Base-by-base conservation (phyloP, 2,329 filamentous ascomycete species). In the Sporothrix globosa region DNA sequence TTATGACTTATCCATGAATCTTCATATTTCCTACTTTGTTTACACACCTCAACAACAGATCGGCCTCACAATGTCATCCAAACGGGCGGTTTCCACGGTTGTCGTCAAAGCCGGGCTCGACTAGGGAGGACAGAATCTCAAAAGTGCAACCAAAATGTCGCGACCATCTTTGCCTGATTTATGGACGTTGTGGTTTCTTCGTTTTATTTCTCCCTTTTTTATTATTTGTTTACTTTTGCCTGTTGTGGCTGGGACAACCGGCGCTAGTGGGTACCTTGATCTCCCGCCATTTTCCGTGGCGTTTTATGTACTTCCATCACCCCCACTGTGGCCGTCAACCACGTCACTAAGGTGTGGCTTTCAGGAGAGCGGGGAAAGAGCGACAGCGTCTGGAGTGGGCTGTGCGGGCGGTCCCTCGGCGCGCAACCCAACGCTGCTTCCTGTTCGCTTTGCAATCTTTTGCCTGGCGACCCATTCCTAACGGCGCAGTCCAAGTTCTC, bases 401-500 rank as follows among this genome's bases (percentile, higher is more conserved):
- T 50, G 13, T 52, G 60, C 44, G 60, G 60, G 21, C 41, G 14
- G 44, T 24, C 46, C 44, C 21, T 66, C 61, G 63, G 63, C 46
- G 24, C 30, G 48, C 63, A 34, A 46, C 50, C 48, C 58, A 54
- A 54, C 44, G 46, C 27, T 56, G 13, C 17, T 69, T 65, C 48
- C 39, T 21, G 24, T 39, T 52, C 54, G 44, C 50, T 30, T 54
- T 66, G 46, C 30, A 46, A 53, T 53, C 19, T 65, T 46, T 21
- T 70, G 69, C 69, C 69, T 46, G 69, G 39, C 65, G 69, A 70
- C 69, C 69, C 69, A 68, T 70, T 70, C 69, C 69, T 70, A 19
- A 39, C 65, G 65, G 66, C 14, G n/a, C 54, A 53, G 30, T 46
- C 39, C 27, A 48, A 48, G 39, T 27, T 46, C 58, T 46, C 58